Evolutionary conservation across 2,329 filamentous ascomycete genomes (phyloP), one percentile per base, ranked within the genome.

Genomic region (Phoma sp.): DNA sequence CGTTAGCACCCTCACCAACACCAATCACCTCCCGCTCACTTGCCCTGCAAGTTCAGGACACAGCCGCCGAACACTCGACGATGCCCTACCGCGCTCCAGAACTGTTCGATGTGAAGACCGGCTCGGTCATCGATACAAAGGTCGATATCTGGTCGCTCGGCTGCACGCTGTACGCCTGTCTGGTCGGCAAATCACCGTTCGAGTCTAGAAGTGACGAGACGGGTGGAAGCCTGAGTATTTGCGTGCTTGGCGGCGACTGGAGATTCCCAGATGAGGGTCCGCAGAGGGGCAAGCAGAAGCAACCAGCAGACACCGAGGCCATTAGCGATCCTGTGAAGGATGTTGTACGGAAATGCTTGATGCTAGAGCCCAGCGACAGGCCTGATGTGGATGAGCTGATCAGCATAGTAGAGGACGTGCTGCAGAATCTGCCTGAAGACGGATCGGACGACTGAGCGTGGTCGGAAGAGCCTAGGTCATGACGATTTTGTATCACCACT

Each of bases 31-130:
- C 91, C 17, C 88, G 94, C 58, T 96, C 92, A 2, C 84, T 96
- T 50, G 95, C 95, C 39, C 86, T 99, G 43, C 91, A 93, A 48
- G 90, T 96, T 32, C 95, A 98, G 78, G 95, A 99, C 76, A 90
- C 87, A 36, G 95, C 95, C 21, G 95, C 94, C 50, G 95, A 99
- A 76, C 94, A 98, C 81, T 94, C 88, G 62, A 99, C 95, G 36
- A 98, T 99, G 94, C 93, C 95, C 0, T 99, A 99, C 79, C 92
- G 95, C 56, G 95, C 95, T 1, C 95, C 95, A 0, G 95, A 99
- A 77, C 87, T 99, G 57, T 99, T 99, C 76, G 95, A 99, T 75
- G 95, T 98, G 52, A 96, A 96, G 78, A 97, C 92, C 3, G 94
- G 91, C 60, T 88, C 89, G 43, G 86, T 92, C 45, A 89, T 99